phyloP scores from a whole-genome alignment of 306 rosid genomes.

The Canavalia ensiformis region DNA sequence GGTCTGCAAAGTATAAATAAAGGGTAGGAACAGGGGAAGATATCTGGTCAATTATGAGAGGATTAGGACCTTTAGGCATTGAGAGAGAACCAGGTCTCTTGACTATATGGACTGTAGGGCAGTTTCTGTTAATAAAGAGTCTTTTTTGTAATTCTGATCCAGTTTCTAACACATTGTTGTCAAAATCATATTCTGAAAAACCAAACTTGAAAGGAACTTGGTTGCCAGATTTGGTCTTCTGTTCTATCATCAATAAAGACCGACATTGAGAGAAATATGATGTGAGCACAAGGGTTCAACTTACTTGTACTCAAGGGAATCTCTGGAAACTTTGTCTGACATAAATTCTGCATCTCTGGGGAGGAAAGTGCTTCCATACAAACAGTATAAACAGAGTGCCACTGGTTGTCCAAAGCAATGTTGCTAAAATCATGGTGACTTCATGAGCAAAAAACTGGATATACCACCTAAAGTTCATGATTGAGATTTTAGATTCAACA shows the following conservation, averaged over 20 bases:
- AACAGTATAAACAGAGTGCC: conserved; percentile 77
- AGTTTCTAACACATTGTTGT: background rate
- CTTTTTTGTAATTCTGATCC: too few relatives aligned
- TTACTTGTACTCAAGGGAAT: conserved; percentile 59
- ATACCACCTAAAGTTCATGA: conserved; percentile 27
- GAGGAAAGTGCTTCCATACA: conserved; percentile 67
- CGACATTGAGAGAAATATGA: conserved; percentile 30
- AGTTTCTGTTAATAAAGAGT: too few relatives aligned
- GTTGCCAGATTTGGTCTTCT: conserved; percentile 28
- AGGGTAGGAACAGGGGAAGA: too few relatives aligned
- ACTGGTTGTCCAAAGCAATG: conserved; percentile 61
- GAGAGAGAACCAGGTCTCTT: too few relatives aligned
- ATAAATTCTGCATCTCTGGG: conserved; percentile 62
- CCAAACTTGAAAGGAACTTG: conserved; percentile 17
- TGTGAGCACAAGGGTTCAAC: conserved; percentile 43
- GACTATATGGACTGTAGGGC: too few relatives aligned
- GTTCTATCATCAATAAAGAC: conserved; percentile 25
- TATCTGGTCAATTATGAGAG: too few relatives aligned
- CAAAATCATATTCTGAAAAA: conserved; percentile 33
- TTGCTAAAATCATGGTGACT: conserved; percentile 60
- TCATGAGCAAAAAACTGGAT: conserved; percentile 42
- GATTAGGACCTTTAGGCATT: too few relatives aligned
- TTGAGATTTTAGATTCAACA: conserved; percentile 35
- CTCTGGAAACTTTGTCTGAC: conserved; percentile 50
- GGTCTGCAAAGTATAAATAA: too few relatives aligned